Evolutionary conservation across 2,329 filamentous ascomycete species (phyloP).

Genomic region (Penicillium paneum): DNA sequence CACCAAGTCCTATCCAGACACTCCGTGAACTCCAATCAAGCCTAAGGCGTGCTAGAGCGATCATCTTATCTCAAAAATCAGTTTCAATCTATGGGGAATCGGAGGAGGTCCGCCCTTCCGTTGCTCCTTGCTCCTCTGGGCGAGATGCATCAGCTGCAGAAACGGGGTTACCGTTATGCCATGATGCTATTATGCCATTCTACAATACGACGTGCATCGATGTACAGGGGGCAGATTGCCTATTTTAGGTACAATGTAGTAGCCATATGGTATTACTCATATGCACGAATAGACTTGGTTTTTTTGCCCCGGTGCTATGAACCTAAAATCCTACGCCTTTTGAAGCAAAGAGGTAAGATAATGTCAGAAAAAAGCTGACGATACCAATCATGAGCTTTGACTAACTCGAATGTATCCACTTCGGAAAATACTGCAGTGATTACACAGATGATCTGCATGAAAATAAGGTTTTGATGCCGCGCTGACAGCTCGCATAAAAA

Average conservation of each 20-base stretch:
- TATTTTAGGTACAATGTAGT: neutral
- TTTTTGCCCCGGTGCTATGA: neutral
- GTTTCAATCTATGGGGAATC: neutral
- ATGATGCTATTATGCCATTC: neutral
- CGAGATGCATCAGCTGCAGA: neutral
- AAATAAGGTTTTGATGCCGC: neutral
- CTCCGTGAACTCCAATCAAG: neutral
- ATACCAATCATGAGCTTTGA: neutral
- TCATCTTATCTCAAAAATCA: neutral
- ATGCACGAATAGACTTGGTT: neutral
- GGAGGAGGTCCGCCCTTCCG: neutral
- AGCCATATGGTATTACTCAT: neutral
- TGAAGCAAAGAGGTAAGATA: neutral
- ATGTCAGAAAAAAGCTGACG: neutral
- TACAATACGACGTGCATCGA: neutral
- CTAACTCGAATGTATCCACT: neutral
- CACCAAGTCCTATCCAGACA: neutral
- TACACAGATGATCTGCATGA: neutral
- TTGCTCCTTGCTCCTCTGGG: neutral
- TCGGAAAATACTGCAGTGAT: neutral
- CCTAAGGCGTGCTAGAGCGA: neutral
- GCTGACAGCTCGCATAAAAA: neutral
- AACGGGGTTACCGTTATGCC: neutral
- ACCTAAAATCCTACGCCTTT: neutral
- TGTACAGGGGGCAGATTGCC: neutral